phyloP scores from a whole-genome alignment of 106 monocot species.

The Apostasia ramifera region DNA sequence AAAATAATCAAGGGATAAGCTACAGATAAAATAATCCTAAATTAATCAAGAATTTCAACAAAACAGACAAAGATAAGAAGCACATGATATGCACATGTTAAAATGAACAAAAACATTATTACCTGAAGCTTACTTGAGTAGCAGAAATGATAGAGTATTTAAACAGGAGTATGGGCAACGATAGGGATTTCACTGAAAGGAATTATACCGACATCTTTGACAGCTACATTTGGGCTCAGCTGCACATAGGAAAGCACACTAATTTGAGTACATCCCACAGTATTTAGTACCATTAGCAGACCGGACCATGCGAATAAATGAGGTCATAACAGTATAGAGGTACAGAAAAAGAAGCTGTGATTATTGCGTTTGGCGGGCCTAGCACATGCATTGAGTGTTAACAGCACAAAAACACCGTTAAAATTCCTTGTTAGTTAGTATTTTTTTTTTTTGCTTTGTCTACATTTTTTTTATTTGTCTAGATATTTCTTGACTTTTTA shows the following conservation, averaged over 20 bases:
- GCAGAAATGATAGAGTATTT: too few relatives aligned
- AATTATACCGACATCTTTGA: slow-evolving; percentile 8
- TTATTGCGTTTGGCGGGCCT: too few relatives aligned
- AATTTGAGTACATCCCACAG: not conserved
- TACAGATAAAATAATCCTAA: too few relatives aligned
- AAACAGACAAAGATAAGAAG: not conserved
- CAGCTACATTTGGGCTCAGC: slow-evolving; percentile 4
- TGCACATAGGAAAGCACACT: not conserved
- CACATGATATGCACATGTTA: not conserved
- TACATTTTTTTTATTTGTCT: too few relatives aligned
- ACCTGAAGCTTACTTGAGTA: not conserved
- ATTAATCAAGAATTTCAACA: not conserved
- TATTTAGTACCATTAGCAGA: not conserved
- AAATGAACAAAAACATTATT: not conserved
- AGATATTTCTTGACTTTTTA: too few relatives aligned
- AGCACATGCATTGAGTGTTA: not conserved
- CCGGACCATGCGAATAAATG: not conserved
- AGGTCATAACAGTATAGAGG: not conserved
- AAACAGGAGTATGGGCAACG: slow-evolving; percentile 4
- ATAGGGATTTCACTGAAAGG: slow-evolving; percentile 8
- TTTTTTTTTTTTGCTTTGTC: too few relatives aligned
- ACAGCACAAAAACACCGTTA: too few relatives aligned
- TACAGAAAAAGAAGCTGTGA: not conserved
- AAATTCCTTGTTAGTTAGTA: too few relatives aligned
- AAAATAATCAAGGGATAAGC: not conserved